A percentile compares a stretch with the other conserved stretches of the same genome.
These are phyloP conservation scores for Saposhnikovia divaricata DNA, from an alignment of 129 eudicot genomes.

Conservation along the genomic window DNA sequence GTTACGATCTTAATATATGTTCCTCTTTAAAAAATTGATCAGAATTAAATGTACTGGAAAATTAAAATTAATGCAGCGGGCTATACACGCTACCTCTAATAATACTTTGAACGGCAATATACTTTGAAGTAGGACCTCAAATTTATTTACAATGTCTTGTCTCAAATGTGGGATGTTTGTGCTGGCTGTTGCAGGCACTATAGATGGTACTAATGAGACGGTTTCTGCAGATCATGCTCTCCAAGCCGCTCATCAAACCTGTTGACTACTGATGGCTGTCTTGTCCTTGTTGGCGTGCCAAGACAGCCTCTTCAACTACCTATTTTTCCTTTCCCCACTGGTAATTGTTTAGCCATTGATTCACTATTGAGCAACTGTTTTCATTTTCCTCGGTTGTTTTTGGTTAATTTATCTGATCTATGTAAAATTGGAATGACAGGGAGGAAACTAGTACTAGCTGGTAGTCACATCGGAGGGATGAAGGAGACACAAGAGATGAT, in stretches of 20 bases:
- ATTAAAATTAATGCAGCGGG: too few species aligned
- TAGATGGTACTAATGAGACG: slow-evolving; percentile 33
- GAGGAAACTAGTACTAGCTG: slow-evolving; percentile 33
- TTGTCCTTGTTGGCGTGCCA: slow-evolving; percentile 28
- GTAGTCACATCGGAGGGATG: slow-evolving; percentile 35
- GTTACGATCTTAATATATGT: too few species aligned
- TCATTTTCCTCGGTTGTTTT: neutral
- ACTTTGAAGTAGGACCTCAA: neutral
- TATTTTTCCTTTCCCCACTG: slow-evolving; percentile 25
- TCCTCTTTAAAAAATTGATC: too few species aligned
- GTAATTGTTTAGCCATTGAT: slow-evolving; percentile 7
- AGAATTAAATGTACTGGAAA: too few species aligned
- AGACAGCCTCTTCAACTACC: slow-evolving; percentile 25
- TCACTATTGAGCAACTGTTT: neutral
- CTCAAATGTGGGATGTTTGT: neutral
- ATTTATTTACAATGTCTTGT: neutral
- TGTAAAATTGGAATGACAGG: slow-evolving; percentile 6
- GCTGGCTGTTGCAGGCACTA: slow-evolving; percentile 13
- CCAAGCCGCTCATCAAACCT: slow-evolving; percentile 23
- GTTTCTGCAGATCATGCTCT: slow-evolving; percentile 27
- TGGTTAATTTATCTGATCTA: neutral
- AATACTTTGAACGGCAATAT: too few species aligned
- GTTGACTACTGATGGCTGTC: slow-evolving; percentile 23
- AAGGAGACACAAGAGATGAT: too few species aligned
- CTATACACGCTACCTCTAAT: too few species aligned